These are phyloP conservation scores for Phytophthora citrophthora DNA, from an alignment of 352 stramenopile genomes.

Conservation along the genomic window DNA sequence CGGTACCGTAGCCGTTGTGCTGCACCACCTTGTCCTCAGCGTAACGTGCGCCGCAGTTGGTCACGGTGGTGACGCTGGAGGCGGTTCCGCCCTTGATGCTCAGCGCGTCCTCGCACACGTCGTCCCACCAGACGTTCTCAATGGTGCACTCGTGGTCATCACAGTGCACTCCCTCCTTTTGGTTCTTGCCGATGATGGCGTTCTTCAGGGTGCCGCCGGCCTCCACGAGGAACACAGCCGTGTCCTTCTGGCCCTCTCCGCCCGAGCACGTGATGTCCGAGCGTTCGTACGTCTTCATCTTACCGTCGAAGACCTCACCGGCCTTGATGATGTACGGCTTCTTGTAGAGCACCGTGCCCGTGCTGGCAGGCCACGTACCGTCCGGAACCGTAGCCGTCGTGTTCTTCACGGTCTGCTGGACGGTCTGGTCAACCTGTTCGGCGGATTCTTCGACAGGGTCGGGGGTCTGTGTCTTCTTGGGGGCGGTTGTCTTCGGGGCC, in stretches of 20 bases:
- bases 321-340: background rate
- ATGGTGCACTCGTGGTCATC: conserved; percentile 1
- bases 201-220: background rate
- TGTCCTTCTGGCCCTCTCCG: background rate
- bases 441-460: background rate
- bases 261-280: background rate
- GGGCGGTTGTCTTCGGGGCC: conserved; percentile 5
- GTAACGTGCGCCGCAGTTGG: conserved; percentile 38
- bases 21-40: conserved; percentile 49
- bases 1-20: conserved; percentile 5
- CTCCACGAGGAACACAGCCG: background rate
- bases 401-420: background rate
- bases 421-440: background rate
- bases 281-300: background rate
- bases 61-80: conserved; percentile 28
- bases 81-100: conserved; percentile 8
- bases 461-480: background rate
- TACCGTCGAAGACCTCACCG: background rate
- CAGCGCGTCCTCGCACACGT: conserved; percentile 1
- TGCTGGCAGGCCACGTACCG: background rate
- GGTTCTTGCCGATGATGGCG: background rate
- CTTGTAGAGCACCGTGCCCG: background rate
- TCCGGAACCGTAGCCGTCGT: conserved; percentile 2
- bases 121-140: background rate
- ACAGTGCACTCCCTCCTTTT: background rate